phyloP scores from a whole-genome alignment of 2,329 filamentous ascomycete genomes.

The Aspergillus costaricaensis region DNA sequence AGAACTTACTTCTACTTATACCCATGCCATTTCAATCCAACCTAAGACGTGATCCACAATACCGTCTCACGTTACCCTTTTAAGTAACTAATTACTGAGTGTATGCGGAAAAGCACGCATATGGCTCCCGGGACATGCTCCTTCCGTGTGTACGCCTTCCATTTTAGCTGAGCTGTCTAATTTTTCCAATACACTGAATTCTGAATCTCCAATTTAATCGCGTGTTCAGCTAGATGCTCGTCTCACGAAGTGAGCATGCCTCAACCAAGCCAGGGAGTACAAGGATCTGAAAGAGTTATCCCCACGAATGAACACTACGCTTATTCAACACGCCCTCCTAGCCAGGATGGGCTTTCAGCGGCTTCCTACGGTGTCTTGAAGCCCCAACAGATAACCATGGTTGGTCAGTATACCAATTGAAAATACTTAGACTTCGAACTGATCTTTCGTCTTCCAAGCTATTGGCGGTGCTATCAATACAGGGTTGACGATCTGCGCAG shows the following conservation, averaged over 20 bases:
- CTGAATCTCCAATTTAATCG: too few species aligned
- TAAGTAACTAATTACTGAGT: neutral
- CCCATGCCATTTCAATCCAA: neutral
- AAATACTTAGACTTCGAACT: neutral
- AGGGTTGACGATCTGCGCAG: conserved; percentile 34
- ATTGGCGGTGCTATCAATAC: conserved; percentile 36
- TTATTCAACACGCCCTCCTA: neutral
- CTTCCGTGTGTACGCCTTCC: neutral
- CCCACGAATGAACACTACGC: neutral
- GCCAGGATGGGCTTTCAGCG: neutral
- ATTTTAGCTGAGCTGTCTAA: too few species aligned
- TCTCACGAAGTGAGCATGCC: neutral
- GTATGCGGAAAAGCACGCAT: neutral
- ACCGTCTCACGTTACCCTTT: neutral
- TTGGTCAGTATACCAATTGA: conserved; percentile 22
- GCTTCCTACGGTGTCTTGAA: conserved; percentile 13
- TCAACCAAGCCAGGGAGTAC: neutral
- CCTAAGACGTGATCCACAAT: neutral
- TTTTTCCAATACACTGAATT: neutral
- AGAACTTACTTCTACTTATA: neutral
- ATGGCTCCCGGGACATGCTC: neutral
- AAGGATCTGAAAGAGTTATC: neutral
- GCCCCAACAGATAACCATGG: conserved; percentile 22
- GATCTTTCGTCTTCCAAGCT: conserved; percentile 20
- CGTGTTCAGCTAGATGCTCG: neutral